These are phyloP conservation scores for Tolypocladium amazonense DNA, from an alignment of 2,329 filamentous ascomycete genomes.

Conservation along the genomic window DNA sequence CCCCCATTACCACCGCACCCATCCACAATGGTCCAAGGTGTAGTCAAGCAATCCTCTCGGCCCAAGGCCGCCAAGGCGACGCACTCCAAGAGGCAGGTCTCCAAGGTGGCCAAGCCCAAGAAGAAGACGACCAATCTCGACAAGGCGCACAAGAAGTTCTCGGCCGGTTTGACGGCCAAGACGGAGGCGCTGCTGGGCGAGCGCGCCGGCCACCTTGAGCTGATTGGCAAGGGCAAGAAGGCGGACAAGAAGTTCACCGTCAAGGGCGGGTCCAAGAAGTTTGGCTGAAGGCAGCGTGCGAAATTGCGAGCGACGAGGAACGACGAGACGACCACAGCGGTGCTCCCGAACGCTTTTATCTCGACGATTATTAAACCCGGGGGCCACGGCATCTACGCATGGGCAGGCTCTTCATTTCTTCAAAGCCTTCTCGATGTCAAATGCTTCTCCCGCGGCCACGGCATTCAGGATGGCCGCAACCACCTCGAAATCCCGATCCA, in stretches of 20 bases:
- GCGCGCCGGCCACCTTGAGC: constrained; percentile 47
- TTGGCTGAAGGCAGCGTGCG: constrained; percentile 30
- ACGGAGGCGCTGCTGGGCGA: constrained; percentile 50
- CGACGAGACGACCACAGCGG: neutral
- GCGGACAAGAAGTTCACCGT: constrained; percentile 25
- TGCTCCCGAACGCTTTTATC: neutral
- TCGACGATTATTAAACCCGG: neutral
- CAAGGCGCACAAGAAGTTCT: constrained; percentile 44
- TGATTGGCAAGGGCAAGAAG: constrained; percentile 47
- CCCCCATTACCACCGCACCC: neutral
- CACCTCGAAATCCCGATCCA: constrained; percentile 54
- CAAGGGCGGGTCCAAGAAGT: constrained; percentile 43
- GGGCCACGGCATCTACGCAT: neutral
- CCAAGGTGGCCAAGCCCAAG: constrained; percentile 39
- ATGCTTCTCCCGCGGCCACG: constrained; percentile 26
- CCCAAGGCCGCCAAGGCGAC: constrained; percentile 28
- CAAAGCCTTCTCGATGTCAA: constrained; percentile 11
- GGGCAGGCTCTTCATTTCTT: neutral
- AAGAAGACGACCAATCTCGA: constrained; percentile 34
- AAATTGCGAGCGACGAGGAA: neutral
- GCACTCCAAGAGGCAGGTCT: constrained; percentile 30
- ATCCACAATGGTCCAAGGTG: constrained; percentile 41
- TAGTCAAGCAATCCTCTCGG: constrained; percentile 34
- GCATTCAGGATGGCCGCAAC: constrained; percentile 51
- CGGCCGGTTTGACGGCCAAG: constrained; percentile 40